These are phyloP conservation scores for Colletotrichum nymphaeae DNA, from an alignment of 2,329 filamentous ascomycete species.

Conservation along the genomic window DNA sequence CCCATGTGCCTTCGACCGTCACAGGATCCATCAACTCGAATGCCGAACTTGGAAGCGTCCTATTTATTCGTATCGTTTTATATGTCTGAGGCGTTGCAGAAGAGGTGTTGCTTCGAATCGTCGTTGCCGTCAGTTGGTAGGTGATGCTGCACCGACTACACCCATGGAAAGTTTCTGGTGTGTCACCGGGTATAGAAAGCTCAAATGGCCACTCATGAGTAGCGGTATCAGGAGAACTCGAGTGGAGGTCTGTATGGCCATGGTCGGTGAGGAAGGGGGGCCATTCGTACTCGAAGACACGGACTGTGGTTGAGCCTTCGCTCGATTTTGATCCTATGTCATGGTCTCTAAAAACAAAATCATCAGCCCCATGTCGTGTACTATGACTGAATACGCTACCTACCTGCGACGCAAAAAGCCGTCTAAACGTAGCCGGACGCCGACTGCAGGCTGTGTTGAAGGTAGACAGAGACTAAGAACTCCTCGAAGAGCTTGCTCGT, in stretches of 20 bases:
- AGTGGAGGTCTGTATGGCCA: not conserved
- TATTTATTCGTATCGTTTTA: slow-evolving; percentile 5
- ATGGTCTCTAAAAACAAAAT: not conserved
- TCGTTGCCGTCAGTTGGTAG: slow-evolving; percentile 19
- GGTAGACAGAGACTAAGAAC: slow-evolving; percentile 1
- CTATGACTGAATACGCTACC: not conserved
- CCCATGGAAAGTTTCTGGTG: slow-evolving; percentile 8
- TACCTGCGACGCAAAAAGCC: slow-evolving; percentile 15
- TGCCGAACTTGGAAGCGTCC: slow-evolving; percentile 4
- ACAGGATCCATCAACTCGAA: slow-evolving; percentile 29
- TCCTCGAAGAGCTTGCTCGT: not conserved
- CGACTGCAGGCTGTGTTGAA: not conserved
- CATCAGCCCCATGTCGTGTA: not conserved
- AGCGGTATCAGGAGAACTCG: too few relatives aligned
- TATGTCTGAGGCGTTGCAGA: not conserved
- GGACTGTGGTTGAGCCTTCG: not conserved
- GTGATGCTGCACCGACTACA: slow-evolving; percentile 21
- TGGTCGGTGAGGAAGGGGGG: slow-evolving; percentile 12
- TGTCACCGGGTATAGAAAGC: slow-evolving; percentile 5
- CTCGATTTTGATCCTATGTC: not conserved
- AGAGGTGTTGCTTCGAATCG: not conserved
- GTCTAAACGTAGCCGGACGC: not conserved
- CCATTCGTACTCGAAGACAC: slow-evolving; percentile 7
- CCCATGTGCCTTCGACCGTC: slow-evolving; percentile 15
- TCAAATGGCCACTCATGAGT: slow-evolving; percentile 24